A percentile compares a stretch with the other conserved stretches of the same genome.
Conservation (phyloP, 495 filamentous ascomycete species). For the Aspergillus nidulans region DNA sequence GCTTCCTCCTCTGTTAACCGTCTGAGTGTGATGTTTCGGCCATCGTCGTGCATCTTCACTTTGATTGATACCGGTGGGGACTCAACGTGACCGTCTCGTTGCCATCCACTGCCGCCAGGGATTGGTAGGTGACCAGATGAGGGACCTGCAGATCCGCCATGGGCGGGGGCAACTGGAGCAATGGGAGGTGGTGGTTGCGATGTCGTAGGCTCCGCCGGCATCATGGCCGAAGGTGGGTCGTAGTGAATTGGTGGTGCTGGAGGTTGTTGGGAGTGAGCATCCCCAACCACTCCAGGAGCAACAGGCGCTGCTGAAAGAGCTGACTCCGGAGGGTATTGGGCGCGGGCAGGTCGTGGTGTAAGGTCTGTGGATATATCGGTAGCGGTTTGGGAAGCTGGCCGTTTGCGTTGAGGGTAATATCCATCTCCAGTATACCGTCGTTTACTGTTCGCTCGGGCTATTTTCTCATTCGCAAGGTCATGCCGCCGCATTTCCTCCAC, state of each 20-base stretch:
- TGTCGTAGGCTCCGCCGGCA: slow-evolving; percentile 38
- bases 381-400: slow-evolving; percentile 40
- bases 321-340: slow-evolving; percentile 28
- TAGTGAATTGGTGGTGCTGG: slow-evolving; percentile 46
- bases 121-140: slow-evolving; percentile 34
- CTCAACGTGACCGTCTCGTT: slow-evolving; percentile 39
- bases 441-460: slow-evolving; percentile 51
- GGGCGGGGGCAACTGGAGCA: slow-evolving; percentile 34
- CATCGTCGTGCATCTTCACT: slow-evolving; percentile 75
- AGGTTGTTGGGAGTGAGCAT: slow-evolving; percentile 35
- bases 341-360: slow-evolving; percentile 32
- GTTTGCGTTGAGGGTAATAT: slow-evolving; percentile 51
- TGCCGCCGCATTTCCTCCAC: slow-evolving; percentile 54
- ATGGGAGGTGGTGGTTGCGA: slow-evolving; percentile 24
- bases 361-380: slow-evolving; percentile 44
- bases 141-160: slow-evolving; percentile 34
- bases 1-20: slow-evolving; percentile 79
- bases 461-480: slow-evolving; percentile 57
- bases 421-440: slow-evolving; percentile 57
- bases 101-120: slow-evolving; percentile 32
- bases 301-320: slow-evolving; percentile 28
- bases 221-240: slow-evolving; percentile 44
- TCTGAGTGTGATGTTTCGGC: slow-evolving; percentile 75
- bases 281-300: slow-evolving; percentile 33
- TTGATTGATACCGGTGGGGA: slow-evolving; percentile 72